A percentile compares a stretch with the other conserved stretches of the same genome.
Evolutionary conservation across 257 asterid genomes (phyloP).

Genomic region (Thymus mandschuricus): DNA sequence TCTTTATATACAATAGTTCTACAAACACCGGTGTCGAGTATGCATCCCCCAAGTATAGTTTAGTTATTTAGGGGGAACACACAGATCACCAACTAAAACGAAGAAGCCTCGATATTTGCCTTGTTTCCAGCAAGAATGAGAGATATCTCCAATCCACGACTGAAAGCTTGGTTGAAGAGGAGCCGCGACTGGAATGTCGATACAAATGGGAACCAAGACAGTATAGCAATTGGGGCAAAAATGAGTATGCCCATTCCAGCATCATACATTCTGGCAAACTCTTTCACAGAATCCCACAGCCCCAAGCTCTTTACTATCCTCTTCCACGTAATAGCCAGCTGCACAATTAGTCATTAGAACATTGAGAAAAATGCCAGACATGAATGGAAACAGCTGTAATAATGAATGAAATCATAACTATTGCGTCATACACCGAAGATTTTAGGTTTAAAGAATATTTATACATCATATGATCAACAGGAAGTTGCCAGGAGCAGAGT

Average conservation of each 20-base stretch:
- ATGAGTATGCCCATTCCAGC: constrained; percentile 97
- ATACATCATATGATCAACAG: not conserved
- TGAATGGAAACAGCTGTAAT: not conserved
- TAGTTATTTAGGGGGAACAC: not conserved
- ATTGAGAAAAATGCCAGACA: not conserved
- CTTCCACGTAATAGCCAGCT: constrained; percentile 94
- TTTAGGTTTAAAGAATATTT: not conserved
- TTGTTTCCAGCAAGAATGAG: constrained; percentile 98
- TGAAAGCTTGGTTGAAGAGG: constrained; percentile 98
- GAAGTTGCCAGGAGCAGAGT: not conserved
- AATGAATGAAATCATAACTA: not conserved
- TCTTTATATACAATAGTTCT: constrained; percentile 1
- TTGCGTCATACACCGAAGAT: not conserved
- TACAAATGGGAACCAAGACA: constrained; percentile 97
- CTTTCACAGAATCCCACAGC: constrained; percentile 95
- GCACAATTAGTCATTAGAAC: constrained; percentile 16
- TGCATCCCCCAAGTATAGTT: not conserved
- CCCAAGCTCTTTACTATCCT: constrained; percentile 76
- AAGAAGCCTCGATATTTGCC: constrained; percentile 76
- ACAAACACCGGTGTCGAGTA: not conserved
- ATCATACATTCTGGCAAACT: constrained; percentile 96
- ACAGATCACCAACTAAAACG: constrained; percentile 39
- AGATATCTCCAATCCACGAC: constrained; percentile 98
- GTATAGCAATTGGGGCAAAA: constrained; percentile 83
- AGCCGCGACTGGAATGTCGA: constrained; percentile 98